A percentile compares a stretch with the other conserved stretches of the same genome.
phyloP scores from a whole-genome alignment of 306 rosid species.

The Cucurbita moschata region DNA sequence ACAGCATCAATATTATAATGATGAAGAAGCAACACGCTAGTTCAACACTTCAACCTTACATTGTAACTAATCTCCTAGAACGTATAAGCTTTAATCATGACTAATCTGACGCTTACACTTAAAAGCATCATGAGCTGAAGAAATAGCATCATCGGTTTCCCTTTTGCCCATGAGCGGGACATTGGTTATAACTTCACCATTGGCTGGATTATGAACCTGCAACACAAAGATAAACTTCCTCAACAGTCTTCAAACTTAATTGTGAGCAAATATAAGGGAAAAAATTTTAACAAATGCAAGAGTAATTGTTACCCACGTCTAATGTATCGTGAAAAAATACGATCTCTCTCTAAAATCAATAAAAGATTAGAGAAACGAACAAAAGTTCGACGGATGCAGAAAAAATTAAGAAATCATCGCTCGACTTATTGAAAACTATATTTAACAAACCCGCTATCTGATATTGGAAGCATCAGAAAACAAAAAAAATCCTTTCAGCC shows the following conservation, averaged over 20 bases:
- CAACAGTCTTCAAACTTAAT: not conserved
- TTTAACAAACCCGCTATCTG: not conserved
- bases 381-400: not conserved
- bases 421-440: not conserved
- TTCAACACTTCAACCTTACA: not conserved
- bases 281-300: not conserved
- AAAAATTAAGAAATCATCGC: not conserved
- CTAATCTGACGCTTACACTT: slow-evolving; percentile 29
- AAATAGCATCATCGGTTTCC: slow-evolving; percentile 89
- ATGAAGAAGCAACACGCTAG: not conserved
- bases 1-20: not conserved
- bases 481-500: not conserved
- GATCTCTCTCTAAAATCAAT: not conserved
- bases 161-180: slow-evolving; percentile 77
- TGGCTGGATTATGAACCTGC: slow-evolving; percentile 86
- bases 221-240: not conserved
- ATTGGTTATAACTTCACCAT: slow-evolving; percentile 72
- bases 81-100: not conserved
- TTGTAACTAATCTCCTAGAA: not conserved
- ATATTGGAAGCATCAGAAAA: not conserved
- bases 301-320: not conserved
- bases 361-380: not conserved
- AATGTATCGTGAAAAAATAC: not conserved
- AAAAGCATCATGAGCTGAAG: slow-evolving; percentile 67
- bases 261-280: not conserved